Percentiles rank a stretch among this genome's conserved stretches.
phyloP scores from a whole-genome alignment of 225 moss, liverwort and hornwort species.

The Anthoceros angustus region DNA sequence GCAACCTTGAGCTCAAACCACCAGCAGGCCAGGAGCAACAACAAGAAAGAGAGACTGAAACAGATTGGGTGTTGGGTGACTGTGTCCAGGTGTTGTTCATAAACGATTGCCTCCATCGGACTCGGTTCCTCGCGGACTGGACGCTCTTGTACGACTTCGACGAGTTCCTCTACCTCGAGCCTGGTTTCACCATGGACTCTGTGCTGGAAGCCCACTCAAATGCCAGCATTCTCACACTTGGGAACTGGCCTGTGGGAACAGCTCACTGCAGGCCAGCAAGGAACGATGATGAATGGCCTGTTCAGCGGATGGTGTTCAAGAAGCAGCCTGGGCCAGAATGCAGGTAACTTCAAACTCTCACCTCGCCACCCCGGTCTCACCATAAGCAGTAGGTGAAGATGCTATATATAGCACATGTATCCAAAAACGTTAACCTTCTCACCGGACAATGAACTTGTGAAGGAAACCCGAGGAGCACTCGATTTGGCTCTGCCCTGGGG shows the following conservation, averaged over 20 bases:
- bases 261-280: slow-evolving; percentile 19
- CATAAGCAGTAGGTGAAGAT: no score
- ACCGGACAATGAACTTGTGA: slow-evolving; percentile 8
- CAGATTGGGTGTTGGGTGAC: not conserved
- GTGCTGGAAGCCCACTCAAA: slow-evolving; percentile 27
- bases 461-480: slow-evolving; percentile 13
- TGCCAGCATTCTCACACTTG: slow-evolving; percentile 38
- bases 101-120: slow-evolving; percentile 48
- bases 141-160: slow-evolving; percentile 49
- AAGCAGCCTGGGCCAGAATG: not conserved
- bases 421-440: no score
- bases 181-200: slow-evolving; percentile 19
- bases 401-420: no score
- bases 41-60: not conserved
- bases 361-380: not conserved
- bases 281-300: not conserved
- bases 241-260: slow-evolving; percentile 29
- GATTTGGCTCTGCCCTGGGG: slow-evolving; percentile 15
- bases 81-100: slow-evolving; percentile 23
- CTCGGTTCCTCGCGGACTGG: slow-evolving; percentile 30
- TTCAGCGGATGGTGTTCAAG: slow-evolving; percentile 4
- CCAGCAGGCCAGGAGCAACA: no score
- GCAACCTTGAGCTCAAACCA: not conserved
- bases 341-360: not conserved
- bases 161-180: slow-evolving; percentile 35